Conservation (phyloP, 257 asterid genomes). For the Paulownia fortunei region DNA sequence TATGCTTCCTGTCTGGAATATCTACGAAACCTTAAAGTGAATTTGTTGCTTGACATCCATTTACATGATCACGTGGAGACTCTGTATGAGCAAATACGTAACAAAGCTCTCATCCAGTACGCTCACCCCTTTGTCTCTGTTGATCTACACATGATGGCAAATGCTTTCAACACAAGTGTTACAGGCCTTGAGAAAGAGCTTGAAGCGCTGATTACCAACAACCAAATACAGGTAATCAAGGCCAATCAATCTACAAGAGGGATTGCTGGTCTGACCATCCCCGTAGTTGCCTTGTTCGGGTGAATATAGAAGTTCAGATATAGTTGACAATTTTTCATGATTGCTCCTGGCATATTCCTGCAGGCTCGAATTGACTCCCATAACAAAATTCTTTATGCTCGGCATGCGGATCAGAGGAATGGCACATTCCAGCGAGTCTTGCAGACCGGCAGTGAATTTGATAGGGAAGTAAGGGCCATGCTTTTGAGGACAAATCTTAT, state of each 20-base stretch:
- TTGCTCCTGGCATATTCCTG: constrained; percentile 19
- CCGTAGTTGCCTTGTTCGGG: not conserved
- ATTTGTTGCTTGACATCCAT: constrained; percentile 90
- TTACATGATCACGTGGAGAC: constrained; percentile 93
- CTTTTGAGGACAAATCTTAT: constrained; percentile 87
- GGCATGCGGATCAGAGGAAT: constrained; percentile 96
- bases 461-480: constrained; percentile 81
- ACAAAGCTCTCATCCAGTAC: constrained; percentile 96
- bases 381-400: constrained; percentile 90
- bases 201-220: constrained; percentile 83
- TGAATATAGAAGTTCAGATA: not conserved
- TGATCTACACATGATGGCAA: constrained; percentile 92
- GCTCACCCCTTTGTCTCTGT: constrained; percentile 94
- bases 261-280: no score
- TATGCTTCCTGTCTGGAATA: constrained; percentile 95
- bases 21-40: constrained; percentile 82
- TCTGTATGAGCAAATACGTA: constrained; percentile 85
- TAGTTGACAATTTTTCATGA: not conserved
- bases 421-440: constrained; percentile 88
- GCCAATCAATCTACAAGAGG: not conserved
- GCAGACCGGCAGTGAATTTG: constrained; percentile 82
- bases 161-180: constrained; percentile 82
- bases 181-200: constrained; percentile 91
- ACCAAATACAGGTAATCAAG: constrained; percentile 80
- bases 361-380: constrained; percentile 99